phyloP scores from a whole-genome alignment of 352 stramenopile genomes.

The Phytophthora pistaciae region DNA sequence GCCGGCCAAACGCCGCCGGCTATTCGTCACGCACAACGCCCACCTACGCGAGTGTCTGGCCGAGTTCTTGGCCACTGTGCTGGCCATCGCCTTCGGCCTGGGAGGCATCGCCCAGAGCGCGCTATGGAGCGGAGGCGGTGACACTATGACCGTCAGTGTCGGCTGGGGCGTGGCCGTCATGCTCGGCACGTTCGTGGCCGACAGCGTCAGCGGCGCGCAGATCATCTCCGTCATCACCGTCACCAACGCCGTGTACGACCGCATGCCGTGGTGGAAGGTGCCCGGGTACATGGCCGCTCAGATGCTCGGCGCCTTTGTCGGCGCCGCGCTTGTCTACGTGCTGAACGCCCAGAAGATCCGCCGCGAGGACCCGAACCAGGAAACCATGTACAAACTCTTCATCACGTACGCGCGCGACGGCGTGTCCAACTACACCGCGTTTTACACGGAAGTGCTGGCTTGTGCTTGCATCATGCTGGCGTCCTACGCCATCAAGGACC shows the following conservation, averaged over 20 bases:
- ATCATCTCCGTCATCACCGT: constrained; percentile 67
- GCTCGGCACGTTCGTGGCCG: constrained; percentile 52
- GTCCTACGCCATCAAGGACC: constrained; percentile 40
- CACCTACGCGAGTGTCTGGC: constrained; percentile 60
- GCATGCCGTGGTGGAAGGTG: constrained; percentile 57
- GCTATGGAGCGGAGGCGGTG: constrained; percentile 47
- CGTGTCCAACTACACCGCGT: constrained; percentile 34
- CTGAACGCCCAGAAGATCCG: constrained; percentile 38
- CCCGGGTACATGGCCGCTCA: constrained; percentile 53
- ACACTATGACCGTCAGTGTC: constrained; percentile 61
- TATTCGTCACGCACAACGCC: constrained; percentile 28
- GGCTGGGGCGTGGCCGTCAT: constrained; percentile 69
- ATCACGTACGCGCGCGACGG: constrained; percentile 33
- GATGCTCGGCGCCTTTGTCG: constrained; percentile 35
- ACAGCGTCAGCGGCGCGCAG: constrained; percentile 56
- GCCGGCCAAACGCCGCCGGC: not conserved
- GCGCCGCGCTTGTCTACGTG: constrained; percentile 33
- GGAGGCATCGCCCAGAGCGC: constrained; percentile 53
- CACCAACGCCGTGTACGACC: constrained; percentile 51
- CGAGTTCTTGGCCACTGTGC: constrained; percentile 57
- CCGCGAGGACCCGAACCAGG: constrained; percentile 31
- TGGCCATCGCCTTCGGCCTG: constrained; percentile 58
- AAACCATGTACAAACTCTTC: constrained; percentile 36
- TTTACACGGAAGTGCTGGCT: constrained; percentile 42
- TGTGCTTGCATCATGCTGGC: constrained; percentile 39